phyloP scores from a whole-genome alignment of 129 eudicot species.

The Kitagawia praeruptora region DNA sequence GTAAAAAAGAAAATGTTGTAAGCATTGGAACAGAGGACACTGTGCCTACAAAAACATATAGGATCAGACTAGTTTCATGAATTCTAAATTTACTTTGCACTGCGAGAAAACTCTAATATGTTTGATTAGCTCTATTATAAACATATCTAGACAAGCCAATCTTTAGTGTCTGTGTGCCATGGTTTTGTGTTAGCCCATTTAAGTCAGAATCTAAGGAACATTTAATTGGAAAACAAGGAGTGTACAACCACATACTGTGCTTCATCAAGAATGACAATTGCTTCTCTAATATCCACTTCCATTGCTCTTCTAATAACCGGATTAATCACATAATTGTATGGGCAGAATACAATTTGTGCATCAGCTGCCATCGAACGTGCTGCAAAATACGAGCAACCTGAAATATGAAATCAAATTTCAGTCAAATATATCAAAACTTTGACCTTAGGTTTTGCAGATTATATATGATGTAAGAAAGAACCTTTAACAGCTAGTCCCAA shows the following conservation, averaged over 20 bases:
- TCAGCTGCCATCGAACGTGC: constrained; percentile 79
- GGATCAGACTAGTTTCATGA: not conserved
- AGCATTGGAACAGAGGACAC: not conserved
- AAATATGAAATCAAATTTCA: constrained; percentile 10
- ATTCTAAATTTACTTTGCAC: not conserved
- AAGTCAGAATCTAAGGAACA: not conserved
- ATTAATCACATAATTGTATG: constrained; percentile 76
- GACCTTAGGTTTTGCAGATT: constrained; percentile 3
- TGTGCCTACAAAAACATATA: not conserved
- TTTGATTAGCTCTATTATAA: not conserved
- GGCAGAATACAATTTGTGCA: constrained; percentile 82
- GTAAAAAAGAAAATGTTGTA: too few species aligned
- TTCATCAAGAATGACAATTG: constrained; percentile 90
- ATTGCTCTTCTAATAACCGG: constrained; percentile 77
- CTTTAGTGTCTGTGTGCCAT: not conserved
- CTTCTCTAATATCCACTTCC: constrained; percentile 72
- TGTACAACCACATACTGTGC: constrained; percentile 67
- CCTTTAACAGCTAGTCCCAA: constrained; percentile 86
- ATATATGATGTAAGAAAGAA: constrained; percentile 13
- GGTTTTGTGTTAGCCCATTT: not conserved
- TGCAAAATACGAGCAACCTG: constrained; percentile 92
- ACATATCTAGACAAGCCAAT: not conserved
- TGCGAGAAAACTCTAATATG: not conserved
- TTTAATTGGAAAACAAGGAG: not conserved
- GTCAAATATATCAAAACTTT: not conserved